A percentile compares a stretch with the other conserved stretches of the same genome.
Conservation (phyloP, 768 basidiomycete species). For the Solioccasus polychromus region DNA sequence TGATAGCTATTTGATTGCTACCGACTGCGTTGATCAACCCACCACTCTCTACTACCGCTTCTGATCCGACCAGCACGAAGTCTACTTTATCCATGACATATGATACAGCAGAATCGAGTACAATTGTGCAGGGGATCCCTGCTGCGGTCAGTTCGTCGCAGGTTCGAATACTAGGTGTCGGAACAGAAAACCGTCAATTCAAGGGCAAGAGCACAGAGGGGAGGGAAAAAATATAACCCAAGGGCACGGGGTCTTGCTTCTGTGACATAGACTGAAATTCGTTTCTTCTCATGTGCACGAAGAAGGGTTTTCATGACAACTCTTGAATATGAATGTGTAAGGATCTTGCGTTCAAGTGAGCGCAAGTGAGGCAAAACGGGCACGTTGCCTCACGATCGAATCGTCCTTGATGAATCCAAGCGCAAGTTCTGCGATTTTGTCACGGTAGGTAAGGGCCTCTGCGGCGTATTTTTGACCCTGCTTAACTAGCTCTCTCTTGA, state of each 20-base stretch:
- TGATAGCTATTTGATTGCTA: constrained; percentile 94
- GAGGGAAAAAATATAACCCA: constrained; percentile 53
- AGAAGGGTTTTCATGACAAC: constrained; percentile 93
- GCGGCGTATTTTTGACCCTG: constrained; percentile 77
- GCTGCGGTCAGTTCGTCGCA: constrained; percentile 79
- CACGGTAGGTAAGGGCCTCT: constrained; percentile 81
- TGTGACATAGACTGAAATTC: constrained; percentile 96
- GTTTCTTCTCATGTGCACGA: constrained; percentile 85
- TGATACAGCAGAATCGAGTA: constrained; percentile 94
- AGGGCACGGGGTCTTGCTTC: constrained; percentile 89
- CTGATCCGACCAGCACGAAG: constrained; percentile 93
- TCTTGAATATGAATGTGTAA: constrained; percentile 95
- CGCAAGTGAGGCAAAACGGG: constrained; percentile 13
- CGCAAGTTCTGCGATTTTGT: constrained; percentile 86
- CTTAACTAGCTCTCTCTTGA: constrained; percentile 78
- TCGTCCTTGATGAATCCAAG: constrained; percentile 94
- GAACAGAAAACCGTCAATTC: constrained; percentile 6
- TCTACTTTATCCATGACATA: constrained; percentile 97
- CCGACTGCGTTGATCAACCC: constrained; percentile 91
- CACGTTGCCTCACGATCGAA: constrained; percentile 61
- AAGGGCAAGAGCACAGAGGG: constrained; percentile 2
- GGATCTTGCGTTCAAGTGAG: constrained; percentile 55
- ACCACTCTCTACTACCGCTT: constrained; percentile 97
- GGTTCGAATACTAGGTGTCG: constrained; percentile 72
- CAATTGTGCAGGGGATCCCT: constrained; percentile 93